phyloP scores from a whole-genome alignment of 2,329 filamentous ascomycete species.

The Arthrobotrys musiformis region DNA sequence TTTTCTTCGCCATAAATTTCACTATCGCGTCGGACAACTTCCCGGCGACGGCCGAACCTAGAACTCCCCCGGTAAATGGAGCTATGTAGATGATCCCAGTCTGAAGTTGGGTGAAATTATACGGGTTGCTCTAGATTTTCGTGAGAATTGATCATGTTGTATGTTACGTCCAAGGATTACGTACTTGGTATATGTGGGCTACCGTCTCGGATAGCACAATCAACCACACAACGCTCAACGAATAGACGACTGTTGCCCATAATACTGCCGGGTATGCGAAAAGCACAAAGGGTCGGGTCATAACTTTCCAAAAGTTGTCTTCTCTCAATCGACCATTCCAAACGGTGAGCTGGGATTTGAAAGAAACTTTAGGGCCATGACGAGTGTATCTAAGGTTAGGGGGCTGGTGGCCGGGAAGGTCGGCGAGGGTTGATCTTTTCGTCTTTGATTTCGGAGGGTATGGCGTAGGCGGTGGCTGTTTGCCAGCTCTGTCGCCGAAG shows the following conservation, averaged over 20 bases:
- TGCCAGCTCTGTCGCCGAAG: too few species aligned
- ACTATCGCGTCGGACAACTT: constrained; percentile 88
- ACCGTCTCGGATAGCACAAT: constrained; percentile 93
- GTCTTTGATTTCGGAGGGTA: not conserved
- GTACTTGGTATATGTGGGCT: constrained; percentile 76
- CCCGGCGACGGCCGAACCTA: constrained; percentile 92
- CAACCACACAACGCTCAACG: constrained; percentile 91
- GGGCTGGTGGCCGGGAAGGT: constrained; percentile 15
- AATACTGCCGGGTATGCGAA: constrained; percentile 88
- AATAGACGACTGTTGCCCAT: constrained; percentile 86
- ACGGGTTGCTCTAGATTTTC: constrained; percentile 66
- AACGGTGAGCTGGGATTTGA: constrained; percentile 76
- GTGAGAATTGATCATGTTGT: constrained; percentile 60
- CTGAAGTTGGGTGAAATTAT: constrained; percentile 83
- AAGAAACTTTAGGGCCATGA: constrained; percentile 75
- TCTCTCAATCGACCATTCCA: constrained; percentile 81
- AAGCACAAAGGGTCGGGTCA: constrained; percentile 82
- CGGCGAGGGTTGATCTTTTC: constrained; percentile 4
- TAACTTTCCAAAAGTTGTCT: constrained; percentile 82
- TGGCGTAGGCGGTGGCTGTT: not conserved
- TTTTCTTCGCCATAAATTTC: constrained; percentile 80
- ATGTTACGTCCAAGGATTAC: not conserved
- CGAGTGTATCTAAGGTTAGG: constrained; percentile 62
- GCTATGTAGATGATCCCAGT: constrained; percentile 89
- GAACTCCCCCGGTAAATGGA: constrained; percentile 85